Conservation (phyloP, 2,329 filamentous ascomycete genomes). For the Cytospora piceicola region DNA sequence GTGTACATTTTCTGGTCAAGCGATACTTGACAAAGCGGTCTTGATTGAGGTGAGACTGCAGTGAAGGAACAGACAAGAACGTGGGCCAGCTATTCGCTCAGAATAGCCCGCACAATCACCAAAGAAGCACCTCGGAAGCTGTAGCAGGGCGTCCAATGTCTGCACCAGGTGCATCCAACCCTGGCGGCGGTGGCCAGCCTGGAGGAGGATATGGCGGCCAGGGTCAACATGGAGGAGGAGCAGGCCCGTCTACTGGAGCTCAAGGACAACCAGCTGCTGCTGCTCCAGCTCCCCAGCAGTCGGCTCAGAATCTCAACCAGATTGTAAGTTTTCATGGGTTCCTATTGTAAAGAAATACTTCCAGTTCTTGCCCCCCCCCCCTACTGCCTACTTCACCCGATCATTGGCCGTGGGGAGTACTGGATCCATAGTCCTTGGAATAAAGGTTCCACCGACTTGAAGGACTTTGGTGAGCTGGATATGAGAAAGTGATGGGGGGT, state of each 20-base stretch:
- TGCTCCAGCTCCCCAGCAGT: constrained; percentile 81
- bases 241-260: constrained; percentile 7
- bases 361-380: too few relatives aligned
- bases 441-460: neutral
- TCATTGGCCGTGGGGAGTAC: neutral
- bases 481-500: neutral
- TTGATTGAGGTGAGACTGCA: neutral
- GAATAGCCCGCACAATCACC: neutral
- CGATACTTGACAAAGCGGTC: neutral
- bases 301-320: constrained; percentile 90
- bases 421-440: neutral
- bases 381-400: neutral
- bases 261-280: constrained; percentile 40
- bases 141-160: constrained; percentile 18
- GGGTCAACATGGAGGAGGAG: constrained; percentile 24
- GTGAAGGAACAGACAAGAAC: neutral
- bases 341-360: neutral
- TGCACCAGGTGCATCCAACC: constrained; percentile 8
- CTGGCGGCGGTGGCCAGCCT: constrained; percentile 23
- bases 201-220: constrained; percentile 28
- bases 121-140: neutral
- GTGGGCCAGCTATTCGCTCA: neutral
- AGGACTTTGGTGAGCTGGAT: neutral
- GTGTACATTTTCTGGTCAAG: neutral
- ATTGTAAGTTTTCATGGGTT: constrained; percentile 70